Percentiles rank a stretch among this genome's conserved stretches.
Evolutionary conservation across 108 stramenopile genomes (phyloP).

Genomic region (Cyclotella distinguenda): DNA sequence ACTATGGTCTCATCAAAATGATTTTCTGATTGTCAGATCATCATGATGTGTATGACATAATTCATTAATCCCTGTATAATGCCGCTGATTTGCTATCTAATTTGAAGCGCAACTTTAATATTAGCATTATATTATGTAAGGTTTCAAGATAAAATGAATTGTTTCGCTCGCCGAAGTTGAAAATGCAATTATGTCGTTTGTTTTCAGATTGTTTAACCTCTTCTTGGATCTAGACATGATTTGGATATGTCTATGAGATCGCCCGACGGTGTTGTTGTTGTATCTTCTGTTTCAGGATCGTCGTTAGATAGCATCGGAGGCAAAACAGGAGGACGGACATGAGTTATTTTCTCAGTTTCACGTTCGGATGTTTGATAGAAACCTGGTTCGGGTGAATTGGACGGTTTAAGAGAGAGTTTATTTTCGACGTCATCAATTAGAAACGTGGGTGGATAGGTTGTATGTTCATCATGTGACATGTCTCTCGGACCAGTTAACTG

Average conservation of each 20-base stretch:
- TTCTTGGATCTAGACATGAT: slow-evolving; percentile 14
- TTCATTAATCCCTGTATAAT: no score
- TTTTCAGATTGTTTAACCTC: background rate
- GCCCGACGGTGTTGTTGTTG: slow-evolving; percentile 5
- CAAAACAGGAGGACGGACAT: slow-evolving; percentile 4
- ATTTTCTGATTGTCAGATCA: no score
- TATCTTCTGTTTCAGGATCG: background rate
- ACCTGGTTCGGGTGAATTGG: no score
- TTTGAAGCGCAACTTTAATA: no score
- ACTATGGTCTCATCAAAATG: no score
- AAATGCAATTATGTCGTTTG: background rate
- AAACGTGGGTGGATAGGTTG: background rate
- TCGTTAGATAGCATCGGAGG: slow-evolving; percentile 5
- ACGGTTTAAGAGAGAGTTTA: no score
- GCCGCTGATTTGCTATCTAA: no score
- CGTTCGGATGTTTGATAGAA: background rate
- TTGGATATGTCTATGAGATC: slow-evolving; percentile 14
- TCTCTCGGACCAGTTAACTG: slow-evolving; percentile 1
- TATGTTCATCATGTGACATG: background rate
- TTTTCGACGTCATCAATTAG: background rate
- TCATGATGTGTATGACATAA: no score
- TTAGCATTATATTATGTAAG: slow-evolving; percentile 15
- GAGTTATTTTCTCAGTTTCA: background rate
- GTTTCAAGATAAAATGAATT: slow-evolving; percentile 1
- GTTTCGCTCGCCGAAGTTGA: background rate